Conservation (phyloP, 169 alveolate species). For the Eimeria sp. region DNA sequence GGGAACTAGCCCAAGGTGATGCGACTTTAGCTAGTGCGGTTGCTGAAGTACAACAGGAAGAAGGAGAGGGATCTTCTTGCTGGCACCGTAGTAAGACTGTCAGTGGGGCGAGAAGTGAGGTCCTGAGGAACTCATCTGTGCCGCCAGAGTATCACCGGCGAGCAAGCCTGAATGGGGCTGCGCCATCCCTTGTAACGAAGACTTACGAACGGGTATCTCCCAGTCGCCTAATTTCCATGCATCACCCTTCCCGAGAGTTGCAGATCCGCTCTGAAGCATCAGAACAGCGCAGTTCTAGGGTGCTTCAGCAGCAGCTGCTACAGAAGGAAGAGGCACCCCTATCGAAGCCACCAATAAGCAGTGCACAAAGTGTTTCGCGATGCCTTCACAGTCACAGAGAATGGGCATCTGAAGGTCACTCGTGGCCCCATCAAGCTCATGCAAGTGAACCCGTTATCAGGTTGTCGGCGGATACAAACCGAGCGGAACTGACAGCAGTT, state of each 20-base stretch:
- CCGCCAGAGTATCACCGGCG: conserved; percentile 11
- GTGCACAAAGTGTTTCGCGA: neutral
- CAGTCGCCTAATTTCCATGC: neutral
- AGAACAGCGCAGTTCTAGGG: neutral
- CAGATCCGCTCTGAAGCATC: neutral
- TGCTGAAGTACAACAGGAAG: conserved; percentile 2
- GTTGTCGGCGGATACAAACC: conserved; percentile 12
- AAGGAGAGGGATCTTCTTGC: neutral
- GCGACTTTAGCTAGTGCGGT: conserved; percentile 15
- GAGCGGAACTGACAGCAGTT: neutral
- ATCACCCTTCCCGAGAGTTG: neutral
- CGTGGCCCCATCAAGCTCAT: conserved; percentile 1
- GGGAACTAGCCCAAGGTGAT: neutral
- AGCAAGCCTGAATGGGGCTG: conserved; percentile 3
- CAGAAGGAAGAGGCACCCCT: neutral
- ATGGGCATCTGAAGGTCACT: conserved; percentile 33
- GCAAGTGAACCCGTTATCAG: neutral
- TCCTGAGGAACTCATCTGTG: neutral
- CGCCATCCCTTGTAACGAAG: neutral
- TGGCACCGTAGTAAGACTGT: conserved; percentile 3
- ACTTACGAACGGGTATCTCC: neutral
- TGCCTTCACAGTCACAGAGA: conserved; percentile 23
- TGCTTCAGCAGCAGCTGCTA: neutral
- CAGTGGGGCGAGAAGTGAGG: conserved; percentile 13
- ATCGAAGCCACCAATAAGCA: neutral